These are phyloP conservation scores for Mycena belliarum DNA, from an alignment of 768 basidiomycete species.

Conservation along the genomic window DNA sequence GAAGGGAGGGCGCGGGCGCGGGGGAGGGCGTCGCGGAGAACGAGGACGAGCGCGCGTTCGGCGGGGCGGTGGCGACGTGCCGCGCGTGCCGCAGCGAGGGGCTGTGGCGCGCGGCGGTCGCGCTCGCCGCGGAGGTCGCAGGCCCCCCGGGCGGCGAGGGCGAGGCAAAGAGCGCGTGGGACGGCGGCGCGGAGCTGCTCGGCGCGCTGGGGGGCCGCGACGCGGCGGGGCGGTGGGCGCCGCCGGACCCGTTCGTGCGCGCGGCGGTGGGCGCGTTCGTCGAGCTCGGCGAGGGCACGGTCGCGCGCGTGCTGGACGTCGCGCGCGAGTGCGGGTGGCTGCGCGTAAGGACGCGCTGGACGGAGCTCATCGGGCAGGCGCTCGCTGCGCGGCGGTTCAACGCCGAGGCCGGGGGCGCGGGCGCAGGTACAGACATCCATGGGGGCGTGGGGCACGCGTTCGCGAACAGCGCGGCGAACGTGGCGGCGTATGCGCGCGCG, in stretches of 20 bases:
- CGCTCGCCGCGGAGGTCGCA: too few relatives aligned
- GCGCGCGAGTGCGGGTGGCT: conserved; percentile 77
- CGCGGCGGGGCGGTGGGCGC: conserved; percentile 23
- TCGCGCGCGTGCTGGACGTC: conserved; percentile 58
- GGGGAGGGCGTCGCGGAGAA: conserved; percentile 34
- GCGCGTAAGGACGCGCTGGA: conserved; percentile 60
- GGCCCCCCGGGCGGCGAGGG: conserved; percentile 47
- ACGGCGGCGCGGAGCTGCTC: conserved; percentile 34
- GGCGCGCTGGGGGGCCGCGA: conserved; percentile 38
- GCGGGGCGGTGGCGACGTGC: conserved; percentile 67
- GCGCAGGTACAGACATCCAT: conserved; percentile 9
- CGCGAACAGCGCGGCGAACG: conserved; percentile 5
- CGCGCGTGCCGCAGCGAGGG: conserved; percentile 64
- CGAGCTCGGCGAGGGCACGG: conserved; percentile 70
- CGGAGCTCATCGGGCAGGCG: conserved; percentile 67
- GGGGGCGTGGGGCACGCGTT: background rate
- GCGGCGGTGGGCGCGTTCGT: conserved; percentile 71
- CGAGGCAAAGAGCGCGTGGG: conserved; percentile 27
- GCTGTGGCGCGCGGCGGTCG: conserved; percentile 49
- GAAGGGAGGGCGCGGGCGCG: background rate
- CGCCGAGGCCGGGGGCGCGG: conserved; percentile 17
- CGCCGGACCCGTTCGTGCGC: conserved; percentile 51
- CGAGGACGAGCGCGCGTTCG: conserved; percentile 72
- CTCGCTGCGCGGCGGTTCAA: conserved; percentile 57
- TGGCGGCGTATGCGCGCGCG: background rate